These are phyloP conservation scores for Neurospora tetraspora DNA, from an alignment of 495 filamentous ascomycete species.

Conservation along the genomic window DNA sequence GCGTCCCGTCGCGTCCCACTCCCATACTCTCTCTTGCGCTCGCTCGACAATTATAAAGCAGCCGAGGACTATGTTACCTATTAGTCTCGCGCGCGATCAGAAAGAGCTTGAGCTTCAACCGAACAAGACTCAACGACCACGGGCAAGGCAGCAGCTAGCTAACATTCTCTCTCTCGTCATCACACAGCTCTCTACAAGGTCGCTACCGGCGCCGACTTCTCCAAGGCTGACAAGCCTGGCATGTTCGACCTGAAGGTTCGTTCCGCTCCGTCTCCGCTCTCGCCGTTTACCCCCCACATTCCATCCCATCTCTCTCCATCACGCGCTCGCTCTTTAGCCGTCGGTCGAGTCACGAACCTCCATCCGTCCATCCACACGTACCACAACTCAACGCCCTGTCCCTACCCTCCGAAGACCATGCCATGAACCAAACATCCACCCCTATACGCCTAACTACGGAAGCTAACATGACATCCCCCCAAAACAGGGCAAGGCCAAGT, in stretches of 20 bases:
- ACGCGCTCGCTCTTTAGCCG: not conserved
- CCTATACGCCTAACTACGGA: not conserved
- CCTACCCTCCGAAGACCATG: not conserved
- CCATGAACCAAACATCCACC: conserved; percentile 44
- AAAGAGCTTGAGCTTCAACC: not conserved
- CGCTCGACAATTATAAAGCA: not conserved
- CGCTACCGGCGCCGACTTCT: conserved; percentile 38
- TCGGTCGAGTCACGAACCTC: not conserved
- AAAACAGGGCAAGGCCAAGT: conserved; percentile 65
- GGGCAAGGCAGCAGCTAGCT: not conserved
- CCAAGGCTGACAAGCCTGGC: conserved; percentile 32
- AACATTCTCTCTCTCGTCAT: not conserved
- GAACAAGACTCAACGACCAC: not conserved
- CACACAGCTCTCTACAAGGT: conserved; percentile 43
- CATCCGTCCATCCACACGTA: too few relatives aligned
- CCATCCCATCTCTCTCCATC: not conserved
- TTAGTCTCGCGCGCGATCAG: not conserved
- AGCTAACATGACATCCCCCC: not conserved
- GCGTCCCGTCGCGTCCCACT: not conserved
- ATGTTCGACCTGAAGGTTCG: conserved; percentile 51
- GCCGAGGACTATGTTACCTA: not conserved
- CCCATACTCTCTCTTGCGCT: not conserved
- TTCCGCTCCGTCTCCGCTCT: not conserved
- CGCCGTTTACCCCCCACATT: not conserved
- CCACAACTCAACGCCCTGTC: not conserved